Evolutionary conservation across 2,329 filamentous ascomycete genomes (phyloP), one percentile per base, ranked within the genome.

Genomic region (Acephala macrosclerotiorum): DNA sequence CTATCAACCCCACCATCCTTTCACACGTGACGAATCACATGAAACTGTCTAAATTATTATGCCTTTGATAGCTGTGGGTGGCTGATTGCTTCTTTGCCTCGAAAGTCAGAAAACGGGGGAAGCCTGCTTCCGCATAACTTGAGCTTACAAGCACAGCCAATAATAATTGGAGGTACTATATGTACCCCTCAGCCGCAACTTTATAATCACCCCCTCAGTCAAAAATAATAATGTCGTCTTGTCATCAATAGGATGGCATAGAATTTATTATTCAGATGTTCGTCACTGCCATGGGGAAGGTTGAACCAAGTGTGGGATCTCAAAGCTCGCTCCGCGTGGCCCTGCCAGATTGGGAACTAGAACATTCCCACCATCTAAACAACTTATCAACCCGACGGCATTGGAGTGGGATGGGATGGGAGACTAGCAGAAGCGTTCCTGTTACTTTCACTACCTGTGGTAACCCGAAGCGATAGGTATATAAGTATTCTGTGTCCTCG

Each of bases 401-500:
- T 51, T 29, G 47, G 58, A 65, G 59, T 62, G 63, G 63, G 58
- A 65, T 65, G 57, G n/a, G n/a, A n/a, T n/a, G 12, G 33, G 33
- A 45, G n/a, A 11, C 29, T 61, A 61, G n/a, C 42, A 51, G 12
- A 45, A 53, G 42, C 29, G 42, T 14, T 60, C 33, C 25, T 36
- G 38, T 47, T 14, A 49, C 33, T 36, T 51, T 55, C 45, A 55
- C 59, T 65, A 65, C 26, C 11, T 29, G 38, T 42, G n/a, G n/a
- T n/a, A n/a, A n/a, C n/a, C n/a, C n/a, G n/a, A 53, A n/a, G n/a
- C 47, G 49, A 61, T 65, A 57, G 60, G 56, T 58, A 59, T 62
- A 62, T 40, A 11, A 40, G 22, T 42, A 14, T 36, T 33, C 47
- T 33, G 51, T 11, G 35, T 25, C 58, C n/a, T n/a, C n/a, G n/a